Evolutionary conservation across 2,329 filamentous ascomycete species (phyloP).

Genomic region (Verruconis gallopava): DNA sequence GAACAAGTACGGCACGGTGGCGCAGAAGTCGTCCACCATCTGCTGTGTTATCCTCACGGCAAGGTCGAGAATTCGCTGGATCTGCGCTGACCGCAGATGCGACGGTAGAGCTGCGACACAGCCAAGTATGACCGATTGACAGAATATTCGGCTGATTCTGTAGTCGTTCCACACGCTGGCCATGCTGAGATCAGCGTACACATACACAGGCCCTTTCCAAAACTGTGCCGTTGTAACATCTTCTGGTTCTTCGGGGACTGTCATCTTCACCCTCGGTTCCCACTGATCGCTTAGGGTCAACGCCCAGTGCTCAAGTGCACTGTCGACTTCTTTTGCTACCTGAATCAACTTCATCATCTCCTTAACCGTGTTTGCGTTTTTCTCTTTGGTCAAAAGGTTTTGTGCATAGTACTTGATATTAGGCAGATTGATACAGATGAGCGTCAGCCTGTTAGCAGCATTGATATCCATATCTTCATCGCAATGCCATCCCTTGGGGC

Average conservation of each 20-base stretch:
- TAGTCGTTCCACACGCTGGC: constrained; percentile 29
- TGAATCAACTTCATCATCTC: constrained; percentile 23
- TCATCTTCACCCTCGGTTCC: constrained; percentile 17
- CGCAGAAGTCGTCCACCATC: constrained; percentile 27
- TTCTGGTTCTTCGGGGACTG: constrained; percentile 13
- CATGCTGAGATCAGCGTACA: constrained; percentile 26
- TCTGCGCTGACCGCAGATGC: constrained; percentile 1
- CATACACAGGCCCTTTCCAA: constrained; percentile 27
- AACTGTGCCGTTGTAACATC: constrained; percentile 19
- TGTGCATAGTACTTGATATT: constrained; percentile 24
- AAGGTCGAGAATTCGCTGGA: constrained; percentile 3
- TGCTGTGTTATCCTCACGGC: constrained; percentile 15
- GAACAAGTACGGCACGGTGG: constrained; percentile 28
- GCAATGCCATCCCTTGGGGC: constrained; percentile 22
- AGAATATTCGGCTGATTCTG: constrained; percentile 28
- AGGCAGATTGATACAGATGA: constrained; percentile 27
- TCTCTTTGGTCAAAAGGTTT: constrained; percentile 15
- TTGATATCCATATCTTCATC: constrained; percentile 23
- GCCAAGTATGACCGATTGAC: constrained; percentile 24
- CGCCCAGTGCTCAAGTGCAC: constrained; percentile 25
- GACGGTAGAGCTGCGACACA: constrained; percentile 16
- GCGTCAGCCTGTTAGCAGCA: constrained; percentile 26
- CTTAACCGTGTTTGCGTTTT: constrained; percentile 11
- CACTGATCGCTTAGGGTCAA: constrained; percentile 22
- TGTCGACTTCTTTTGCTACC: constrained; percentile 24